Percentiles rank a stretch among this genome's conserved stretches.
Evolutionary conservation across 108 stramenopile species (phyloP).

Genomic region (Mayamaea pseudoterrestris): DNA sequence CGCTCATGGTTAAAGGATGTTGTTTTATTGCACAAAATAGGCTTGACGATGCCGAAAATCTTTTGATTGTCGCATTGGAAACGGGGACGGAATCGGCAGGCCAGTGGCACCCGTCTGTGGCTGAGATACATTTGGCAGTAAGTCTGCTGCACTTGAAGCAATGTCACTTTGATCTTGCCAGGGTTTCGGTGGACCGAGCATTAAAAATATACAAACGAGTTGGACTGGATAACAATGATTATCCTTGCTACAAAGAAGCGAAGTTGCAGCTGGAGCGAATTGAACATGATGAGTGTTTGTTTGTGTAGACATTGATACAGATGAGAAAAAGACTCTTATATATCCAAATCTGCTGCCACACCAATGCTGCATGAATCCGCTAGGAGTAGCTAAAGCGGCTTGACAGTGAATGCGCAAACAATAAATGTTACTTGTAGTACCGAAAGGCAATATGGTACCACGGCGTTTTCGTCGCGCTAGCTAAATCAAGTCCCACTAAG

Average conservation of each 20-base stretch:
- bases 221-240: slow-evolving; percentile 35
- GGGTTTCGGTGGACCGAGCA: slow-evolving; percentile 30
- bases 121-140: slow-evolving; percentile 32
- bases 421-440: too few species aligned
- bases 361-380: too few species aligned
- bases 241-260: slow-evolving; percentile 28
- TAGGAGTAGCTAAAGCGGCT: too few species aligned
- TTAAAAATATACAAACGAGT: slow-evolving; percentile 32
- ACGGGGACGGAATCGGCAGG: slow-evolving; percentile 23
- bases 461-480: too few species aligned
- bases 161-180: slow-evolving; percentile 51
- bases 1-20: slow-evolving; percentile 24
- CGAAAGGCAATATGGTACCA: too few species aligned
- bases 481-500: too few species aligned
- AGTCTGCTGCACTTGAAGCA: slow-evolving; percentile 42
- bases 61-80: slow-evolving; percentile 17
- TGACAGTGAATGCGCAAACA: too few species aligned
- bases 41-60: slow-evolving; percentile 15
- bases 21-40: slow-evolving; percentile 25
- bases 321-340: too few species aligned
- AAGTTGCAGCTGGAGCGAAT: slow-evolving; percentile 24
- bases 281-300: slow-evolving; percentile 42
- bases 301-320: too few species aligned
- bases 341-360: too few species aligned
- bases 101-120: slow-evolving; percentile 14